Evolutionary conservation across 306 rosid genomes (phyloP), one percentile per base, ranked within the genome.

Genomic region (Trichosanthes truncata): DNA sequence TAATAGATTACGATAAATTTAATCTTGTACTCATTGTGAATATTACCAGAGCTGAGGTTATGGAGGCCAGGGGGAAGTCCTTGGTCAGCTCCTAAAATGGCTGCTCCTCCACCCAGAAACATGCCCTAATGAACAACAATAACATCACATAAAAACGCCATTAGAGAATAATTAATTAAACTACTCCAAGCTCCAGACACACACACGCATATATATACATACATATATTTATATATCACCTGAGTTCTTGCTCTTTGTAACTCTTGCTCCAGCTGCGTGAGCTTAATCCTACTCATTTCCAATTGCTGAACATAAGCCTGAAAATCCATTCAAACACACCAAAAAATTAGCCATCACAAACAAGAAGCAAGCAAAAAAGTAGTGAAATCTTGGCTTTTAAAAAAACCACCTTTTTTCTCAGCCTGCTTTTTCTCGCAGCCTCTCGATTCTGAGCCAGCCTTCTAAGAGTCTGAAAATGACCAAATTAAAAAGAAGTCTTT

Each of bases 381-480:
- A 36, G 6, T 4, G 40, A 10, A 23, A 63, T 63, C 1, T 63
- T 25, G 7, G 43, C 10, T 63, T 46, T 25, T 0, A 26, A 74
- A 29, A 12, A 25, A 13, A 49, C 1, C 33, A 88, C 99, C 96
- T 96, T 96, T 84, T 96, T 96, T 76, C 99, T 90, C 9, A 96
- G 96, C 89, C 99, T 93, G 93, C 99, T 93, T 85, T 96, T 96
- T 85, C 97, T 91, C 20, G 99, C 99, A 65, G 99, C 99, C 82
- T 96, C 99, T 82, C 99, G 92, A 89, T 96, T 96, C 88, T 96
- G 99, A 74, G 99, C 99, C 75, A 96, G 96, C 84, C 99, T 89
- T 87, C 99, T 93, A 18, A 96, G 82, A 17, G 91, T 93, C 99
- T 96, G 87, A 80, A 55, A 51, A 5, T 51, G 10, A 63, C 12